Conservation (phyloP, 140 eudicot species). For the Erigeron philadelphicus region DNA sequence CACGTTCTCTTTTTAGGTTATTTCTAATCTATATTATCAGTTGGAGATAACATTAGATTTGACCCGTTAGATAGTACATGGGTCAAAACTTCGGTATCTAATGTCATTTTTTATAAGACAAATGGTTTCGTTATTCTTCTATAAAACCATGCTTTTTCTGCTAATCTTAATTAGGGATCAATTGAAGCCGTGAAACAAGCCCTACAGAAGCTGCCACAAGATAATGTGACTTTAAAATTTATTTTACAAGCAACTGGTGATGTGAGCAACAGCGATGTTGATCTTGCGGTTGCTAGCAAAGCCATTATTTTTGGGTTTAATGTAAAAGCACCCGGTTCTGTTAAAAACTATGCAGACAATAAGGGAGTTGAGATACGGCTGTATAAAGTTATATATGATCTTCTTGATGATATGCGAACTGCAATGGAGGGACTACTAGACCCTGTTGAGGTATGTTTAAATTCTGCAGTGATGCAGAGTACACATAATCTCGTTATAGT, state of each 20-base stretch:
- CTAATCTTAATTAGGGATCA: slow-evolving; percentile 64
- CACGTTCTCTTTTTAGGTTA: no score
- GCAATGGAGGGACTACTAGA: slow-evolving; percentile 97
- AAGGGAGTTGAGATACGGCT: slow-evolving; percentile 80
- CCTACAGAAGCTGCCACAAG: slow-evolving; percentile 86
- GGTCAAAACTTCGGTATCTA: no score
- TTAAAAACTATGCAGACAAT: slow-evolving; percentile 69
- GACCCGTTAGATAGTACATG: no score
- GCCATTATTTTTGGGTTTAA: slow-evolving; percentile 85
- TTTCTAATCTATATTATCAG: no score
- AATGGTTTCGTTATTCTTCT: slow-evolving; percentile 8
- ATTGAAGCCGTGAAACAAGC: slow-evolving; percentile 89
- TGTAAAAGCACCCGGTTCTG: slow-evolving; percentile 71
- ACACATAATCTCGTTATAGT: background rate
- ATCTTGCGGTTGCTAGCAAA: slow-evolving; percentile 82
- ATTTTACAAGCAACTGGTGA: slow-evolving; percentile 91
- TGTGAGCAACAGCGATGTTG: slow-evolving; percentile 77
- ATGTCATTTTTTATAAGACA: no score
- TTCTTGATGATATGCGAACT: slow-evolving; percentile 78
- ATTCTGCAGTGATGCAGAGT: no score
- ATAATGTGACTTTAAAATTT: slow-evolving; percentile 74
- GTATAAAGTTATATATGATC: slow-evolving; percentile 84
- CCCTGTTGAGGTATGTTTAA: slow-evolving; percentile 69
- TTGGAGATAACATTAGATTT: no score
- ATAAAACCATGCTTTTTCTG: slow-evolving; percentile 20